phyloP scores from a whole-genome alignment of 202 grass and related monocot species.

The Zoysia matrella region DNA sequence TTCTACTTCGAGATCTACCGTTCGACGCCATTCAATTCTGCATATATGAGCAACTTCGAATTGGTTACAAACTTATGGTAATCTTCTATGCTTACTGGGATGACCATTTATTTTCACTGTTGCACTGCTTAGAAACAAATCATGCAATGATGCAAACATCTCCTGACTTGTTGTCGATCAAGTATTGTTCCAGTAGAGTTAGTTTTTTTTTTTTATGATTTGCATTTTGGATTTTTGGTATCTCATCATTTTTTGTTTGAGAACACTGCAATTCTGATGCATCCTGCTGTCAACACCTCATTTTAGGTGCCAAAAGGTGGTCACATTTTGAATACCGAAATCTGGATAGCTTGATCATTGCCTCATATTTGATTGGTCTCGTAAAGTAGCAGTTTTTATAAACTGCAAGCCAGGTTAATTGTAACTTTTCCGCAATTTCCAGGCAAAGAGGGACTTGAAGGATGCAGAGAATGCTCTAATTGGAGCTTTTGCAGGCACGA shows the following conservation, averaged over 20 bases:
- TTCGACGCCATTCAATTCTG: too few species aligned
- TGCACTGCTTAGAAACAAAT: neutral
- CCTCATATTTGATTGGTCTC: neutral
- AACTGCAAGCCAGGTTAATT: too few species aligned
- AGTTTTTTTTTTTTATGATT: neutral
- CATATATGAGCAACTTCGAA: too few species aligned
- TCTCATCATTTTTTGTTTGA: neutral
- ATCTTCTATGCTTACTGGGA: conserved; percentile 8
- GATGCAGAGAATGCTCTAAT: conserved; percentile 96
- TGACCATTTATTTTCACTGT: neutral
- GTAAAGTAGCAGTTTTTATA: neutral
- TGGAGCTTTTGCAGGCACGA: conserved; percentile 89
- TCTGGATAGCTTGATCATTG: neutral
- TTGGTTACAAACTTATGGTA: conserved; percentile 39
- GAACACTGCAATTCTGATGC: neutral
- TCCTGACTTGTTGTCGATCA: neutral
- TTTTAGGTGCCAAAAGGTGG: neutral
- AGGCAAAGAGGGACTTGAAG: conserved; percentile 66
- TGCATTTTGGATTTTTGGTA: neutral
- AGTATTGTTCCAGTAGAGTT: neutral
- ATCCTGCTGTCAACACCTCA: neutral
- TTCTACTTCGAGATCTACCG: conserved; percentile 60
- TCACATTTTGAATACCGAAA: neutral
- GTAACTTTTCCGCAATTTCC: too few species aligned
- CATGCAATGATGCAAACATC: neutral